phyloP scores from a whole-genome alignment of 129 eudicot genomes.

The Flaveria sonorensis region DNA sequence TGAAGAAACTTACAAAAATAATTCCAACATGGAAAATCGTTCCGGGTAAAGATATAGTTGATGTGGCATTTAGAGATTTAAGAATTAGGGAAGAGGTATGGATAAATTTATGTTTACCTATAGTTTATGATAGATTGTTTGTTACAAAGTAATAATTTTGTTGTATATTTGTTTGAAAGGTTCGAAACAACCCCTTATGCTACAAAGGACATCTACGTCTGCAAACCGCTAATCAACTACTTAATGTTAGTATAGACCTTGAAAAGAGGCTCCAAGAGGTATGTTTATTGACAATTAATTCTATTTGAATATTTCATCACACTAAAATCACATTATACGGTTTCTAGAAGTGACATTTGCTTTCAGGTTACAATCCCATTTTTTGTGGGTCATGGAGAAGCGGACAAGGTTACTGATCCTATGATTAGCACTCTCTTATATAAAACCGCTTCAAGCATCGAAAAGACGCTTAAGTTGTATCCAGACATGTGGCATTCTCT shows the following conservation, averaged over 20 bases:
- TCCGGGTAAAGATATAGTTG: constrained; percentile 63
- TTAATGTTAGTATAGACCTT: constrained; percentile 60
- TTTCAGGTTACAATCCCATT: constrained; percentile 63
- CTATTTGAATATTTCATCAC: no score
- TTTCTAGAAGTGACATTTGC: no score
- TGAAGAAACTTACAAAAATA: constrained; percentile 40
- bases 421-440: constrained; percentile 59
- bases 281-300: background rate
- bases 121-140: background rate
- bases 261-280: constrained; percentile 79
- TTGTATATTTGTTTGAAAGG: constrained; percentile 16
- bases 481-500: constrained; percentile 95
- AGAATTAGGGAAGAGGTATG: constrained; percentile 54
- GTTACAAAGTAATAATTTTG: no score
- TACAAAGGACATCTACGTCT: constrained; percentile 90
- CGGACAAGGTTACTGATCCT: constrained; percentile 81
- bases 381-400: constrained; percentile 73
- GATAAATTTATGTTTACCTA: background rate
- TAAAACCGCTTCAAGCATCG: constrained; percentile 56
- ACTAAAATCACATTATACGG: no score
- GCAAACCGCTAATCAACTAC: constrained; percentile 61
- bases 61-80: constrained; percentile 76
- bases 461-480: constrained; percentile 77
- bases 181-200: constrained; percentile 74
- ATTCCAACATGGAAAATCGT: constrained; percentile 65